phyloP scores from a whole-genome alignment of 192 early-diverging fungal species.

The Chytriomyces confervae region DNA sequence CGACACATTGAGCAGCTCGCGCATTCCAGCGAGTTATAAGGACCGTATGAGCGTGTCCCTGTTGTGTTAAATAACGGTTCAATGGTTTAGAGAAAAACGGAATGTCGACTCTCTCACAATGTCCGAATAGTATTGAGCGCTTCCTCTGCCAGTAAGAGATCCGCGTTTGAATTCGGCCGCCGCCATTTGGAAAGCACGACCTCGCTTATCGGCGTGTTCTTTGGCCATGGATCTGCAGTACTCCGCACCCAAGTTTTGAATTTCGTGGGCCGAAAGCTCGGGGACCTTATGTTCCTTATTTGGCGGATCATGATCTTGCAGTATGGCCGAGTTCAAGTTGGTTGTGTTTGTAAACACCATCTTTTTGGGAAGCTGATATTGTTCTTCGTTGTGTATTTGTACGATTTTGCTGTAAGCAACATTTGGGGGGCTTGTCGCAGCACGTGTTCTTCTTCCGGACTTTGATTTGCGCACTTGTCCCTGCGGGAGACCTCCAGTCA shows the following conservation, averaged over 20 bases:
- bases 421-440: background rate
- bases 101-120: conserved; percentile 4
- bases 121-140: conserved; percentile 36
- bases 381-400: background rate
- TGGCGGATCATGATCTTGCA: background rate
- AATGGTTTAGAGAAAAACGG: background rate
- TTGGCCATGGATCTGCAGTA: conserved; percentile 21
- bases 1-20: conserved; percentile 16
- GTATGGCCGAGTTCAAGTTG: conserved; percentile 9
- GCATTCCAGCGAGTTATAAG: conserved; percentile 26
- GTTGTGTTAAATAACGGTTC: background rate
- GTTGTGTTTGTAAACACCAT: background rate
- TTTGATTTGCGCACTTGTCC: background rate
- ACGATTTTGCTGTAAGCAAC: conserved; percentile 10
- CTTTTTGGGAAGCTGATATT: background rate
- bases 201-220: conserved; percentile 10
- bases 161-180: conserved; percentile 29
- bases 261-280: background rate
- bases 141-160: conserved; percentile 19
- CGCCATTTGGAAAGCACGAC: conserved; percentile 29
- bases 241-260: background rate
- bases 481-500: conserved; percentile 10
- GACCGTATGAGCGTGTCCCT: conserved; percentile 26
- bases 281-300: background rate
- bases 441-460: background rate